A percentile compares a stretch with the other conserved stretches of the same genome.
These are phyloP conservation scores for Mikania micrantha DNA, from an alignment of 129 eudicot genomes.

Conservation along the genomic window DNA sequence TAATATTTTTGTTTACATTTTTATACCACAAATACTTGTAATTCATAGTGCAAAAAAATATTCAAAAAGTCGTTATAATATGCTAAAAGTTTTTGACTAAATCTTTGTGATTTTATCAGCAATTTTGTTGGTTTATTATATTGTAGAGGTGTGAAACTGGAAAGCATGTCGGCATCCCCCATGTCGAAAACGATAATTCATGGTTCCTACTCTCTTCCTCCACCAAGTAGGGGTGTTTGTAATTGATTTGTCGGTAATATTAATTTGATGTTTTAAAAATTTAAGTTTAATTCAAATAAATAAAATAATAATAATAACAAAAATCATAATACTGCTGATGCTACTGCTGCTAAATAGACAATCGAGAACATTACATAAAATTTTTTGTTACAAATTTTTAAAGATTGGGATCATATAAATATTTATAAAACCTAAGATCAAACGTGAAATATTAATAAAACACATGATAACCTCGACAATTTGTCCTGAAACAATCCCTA, in stretches of 20 bases:
- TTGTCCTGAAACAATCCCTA: no score
- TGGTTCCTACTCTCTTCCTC: not conserved
- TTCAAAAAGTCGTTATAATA: not conserved
- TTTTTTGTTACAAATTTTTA: no score
- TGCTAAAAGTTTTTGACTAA: not conserved
- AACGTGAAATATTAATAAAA: no score
- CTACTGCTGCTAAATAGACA: no score
- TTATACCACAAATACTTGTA: not conserved
- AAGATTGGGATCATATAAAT: no score
- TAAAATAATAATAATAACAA: no score
- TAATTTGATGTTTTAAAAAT: not conserved
- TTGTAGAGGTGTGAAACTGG: not conserved
- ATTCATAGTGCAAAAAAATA: not conserved
- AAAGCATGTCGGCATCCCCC: slow-evolving; percentile 17
- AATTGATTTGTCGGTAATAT: not conserved
- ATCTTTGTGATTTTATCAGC: not conserved
- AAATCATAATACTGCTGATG: no score
- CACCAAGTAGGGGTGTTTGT: not conserved
- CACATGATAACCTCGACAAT: no score
- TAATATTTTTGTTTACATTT: not conserved
- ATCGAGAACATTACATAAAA: no score
- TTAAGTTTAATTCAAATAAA: not conserved
- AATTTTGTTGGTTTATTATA: not conserved
- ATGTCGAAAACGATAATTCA: not conserved
- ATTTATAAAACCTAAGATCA: no score